Evolutionary conservation across 2,329 filamentous ascomycete genomes (phyloP).

Genomic region (Sphaerulina populicola): DNA sequence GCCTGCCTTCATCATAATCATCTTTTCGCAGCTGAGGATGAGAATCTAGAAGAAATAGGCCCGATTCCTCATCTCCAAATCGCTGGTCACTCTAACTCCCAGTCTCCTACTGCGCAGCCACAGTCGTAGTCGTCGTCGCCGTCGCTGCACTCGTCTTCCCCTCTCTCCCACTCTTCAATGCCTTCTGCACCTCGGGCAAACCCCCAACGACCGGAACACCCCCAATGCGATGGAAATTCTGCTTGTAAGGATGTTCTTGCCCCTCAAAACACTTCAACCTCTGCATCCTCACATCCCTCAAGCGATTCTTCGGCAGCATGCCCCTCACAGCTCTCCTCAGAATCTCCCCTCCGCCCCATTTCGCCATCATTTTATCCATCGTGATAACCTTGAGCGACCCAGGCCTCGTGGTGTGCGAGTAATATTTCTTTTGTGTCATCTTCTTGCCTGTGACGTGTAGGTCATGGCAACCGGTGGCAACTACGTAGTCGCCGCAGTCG

Average conservation of each 20-base stretch:
- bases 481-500: constrained; percentile 98
- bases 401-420: constrained; percentile 84
- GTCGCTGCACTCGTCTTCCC: neutral
- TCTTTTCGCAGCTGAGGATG: too few species aligned
- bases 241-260: constrained; percentile 79
- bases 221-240: constrained; percentile 69
- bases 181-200: constrained; percentile 34
- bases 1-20: too few species aligned
- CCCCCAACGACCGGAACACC: constrained; percentile 11
- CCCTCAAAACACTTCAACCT: constrained; percentile 92
- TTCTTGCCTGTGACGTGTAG: constrained; percentile 87
- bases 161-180: constrained; percentile 22
- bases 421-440: constrained; percentile 89
- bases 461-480: constrained; percentile 71
- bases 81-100: too few species aligned
- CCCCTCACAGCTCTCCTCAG: constrained; percentile 85
- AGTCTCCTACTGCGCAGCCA: neutral
- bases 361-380: constrained; percentile 90
- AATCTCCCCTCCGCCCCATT: constrained; percentile 88
- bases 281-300: constrained; percentile 78
- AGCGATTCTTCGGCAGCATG: constrained; percentile 94
- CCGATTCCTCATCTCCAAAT: too few species aligned
- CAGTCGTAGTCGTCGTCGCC: neutral
- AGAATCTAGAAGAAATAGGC: too few species aligned
- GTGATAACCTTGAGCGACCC: constrained; percentile 79